These are phyloP conservation scores for Lasiodiplodia sp. DNA, from an alignment of 2,329 filamentous ascomycete species.

Conservation along the genomic window DNA sequence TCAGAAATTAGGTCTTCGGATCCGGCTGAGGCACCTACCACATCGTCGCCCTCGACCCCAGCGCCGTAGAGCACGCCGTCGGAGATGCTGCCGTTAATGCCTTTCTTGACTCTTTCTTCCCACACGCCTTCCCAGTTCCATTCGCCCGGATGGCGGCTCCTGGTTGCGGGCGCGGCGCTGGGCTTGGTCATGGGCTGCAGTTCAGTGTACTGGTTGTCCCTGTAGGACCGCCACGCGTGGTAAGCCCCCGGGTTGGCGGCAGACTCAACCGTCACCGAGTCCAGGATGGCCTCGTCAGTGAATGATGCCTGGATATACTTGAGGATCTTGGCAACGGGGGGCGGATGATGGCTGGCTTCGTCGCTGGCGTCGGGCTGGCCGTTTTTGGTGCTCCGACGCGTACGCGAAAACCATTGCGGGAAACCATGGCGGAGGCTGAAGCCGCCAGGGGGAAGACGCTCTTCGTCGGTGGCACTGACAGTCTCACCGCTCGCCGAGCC, in stretches of 20 bases:
- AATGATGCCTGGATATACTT: conserved; percentile 85
- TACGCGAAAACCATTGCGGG: conserved; percentile 78
- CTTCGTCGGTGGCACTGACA: conserved; percentile 82
- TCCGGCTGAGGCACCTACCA: conserved; percentile 59
- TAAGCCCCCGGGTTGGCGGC: conserved; percentile 91
- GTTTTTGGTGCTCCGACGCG: conserved; percentile 36
- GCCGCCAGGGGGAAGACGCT: conserved; percentile 83
- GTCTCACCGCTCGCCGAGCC: conserved; percentile 74
- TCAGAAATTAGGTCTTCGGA: conserved; percentile 12
- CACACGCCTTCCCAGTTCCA: conserved; percentile 99
- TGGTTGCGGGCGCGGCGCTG: conserved; percentile 45
- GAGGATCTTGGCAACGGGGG: conserved; percentile 64
- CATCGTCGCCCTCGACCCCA: conserved; percentile 69
- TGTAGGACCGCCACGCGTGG: conserved; percentile 87
- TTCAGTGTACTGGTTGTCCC: conserved; percentile 40
- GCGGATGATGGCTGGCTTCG: conserved; percentile 31
- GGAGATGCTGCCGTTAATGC: conserved; percentile 77
- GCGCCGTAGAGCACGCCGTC: conserved; percentile 81
- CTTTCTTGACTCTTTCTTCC: conserved; percentile 85
- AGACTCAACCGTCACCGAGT: conserved; percentile 79
- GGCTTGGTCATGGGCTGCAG: conserved; percentile 24
- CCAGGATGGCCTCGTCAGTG: conserved; percentile 76
- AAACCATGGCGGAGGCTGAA: conserved; percentile 93
- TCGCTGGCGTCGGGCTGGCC: conserved; percentile 13
- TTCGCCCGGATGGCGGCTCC: conserved; percentile 73